phyloP scores from a whole-genome alignment of 2,329 filamentous ascomycete species.

The Podosphaera xanthii region DNA sequence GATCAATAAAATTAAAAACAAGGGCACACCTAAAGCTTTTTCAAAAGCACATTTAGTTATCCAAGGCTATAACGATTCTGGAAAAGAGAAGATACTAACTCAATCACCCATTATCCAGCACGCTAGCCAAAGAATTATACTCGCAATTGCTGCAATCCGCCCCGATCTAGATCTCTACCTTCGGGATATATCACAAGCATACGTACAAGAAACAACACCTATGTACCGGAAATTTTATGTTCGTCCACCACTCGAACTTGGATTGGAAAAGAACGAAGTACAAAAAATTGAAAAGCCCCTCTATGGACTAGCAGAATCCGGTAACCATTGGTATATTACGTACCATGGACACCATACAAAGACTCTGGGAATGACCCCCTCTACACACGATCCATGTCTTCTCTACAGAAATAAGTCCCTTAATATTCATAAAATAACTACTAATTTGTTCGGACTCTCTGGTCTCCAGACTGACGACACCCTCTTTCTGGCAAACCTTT shows the following conservation, averaged over 20 bases:
- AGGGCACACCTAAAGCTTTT: not conserved
- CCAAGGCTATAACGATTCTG: too few species aligned
- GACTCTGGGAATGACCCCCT: not conserved
- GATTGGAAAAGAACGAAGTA: too few species aligned
- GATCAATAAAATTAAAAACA: not conserved
- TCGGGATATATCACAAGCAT: not conserved
- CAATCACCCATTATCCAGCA: not conserved
- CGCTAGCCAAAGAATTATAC: not conserved
- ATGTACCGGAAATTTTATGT: too few species aligned
- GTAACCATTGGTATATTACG: not conserved
- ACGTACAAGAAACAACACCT: not conserved
- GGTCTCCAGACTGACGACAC: not conserved
- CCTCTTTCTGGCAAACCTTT: not conserved
- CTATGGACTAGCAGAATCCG: not conserved
- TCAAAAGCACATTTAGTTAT: not conserved
- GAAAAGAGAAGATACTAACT: too few species aligned
- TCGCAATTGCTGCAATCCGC: not conserved
- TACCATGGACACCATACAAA: not conserved
- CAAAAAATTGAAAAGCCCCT: too few species aligned
- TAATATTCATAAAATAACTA: not conserved
- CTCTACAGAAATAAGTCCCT: not conserved
- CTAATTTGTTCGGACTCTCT: not conserved
- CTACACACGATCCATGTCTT: not conserved
- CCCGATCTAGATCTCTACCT: not conserved
- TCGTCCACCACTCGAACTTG: too few species aligned